Base-by-base conservation (phyloP, 1,139 yeast genomes). In the Protomyces arabidopsidicola region DNA sequence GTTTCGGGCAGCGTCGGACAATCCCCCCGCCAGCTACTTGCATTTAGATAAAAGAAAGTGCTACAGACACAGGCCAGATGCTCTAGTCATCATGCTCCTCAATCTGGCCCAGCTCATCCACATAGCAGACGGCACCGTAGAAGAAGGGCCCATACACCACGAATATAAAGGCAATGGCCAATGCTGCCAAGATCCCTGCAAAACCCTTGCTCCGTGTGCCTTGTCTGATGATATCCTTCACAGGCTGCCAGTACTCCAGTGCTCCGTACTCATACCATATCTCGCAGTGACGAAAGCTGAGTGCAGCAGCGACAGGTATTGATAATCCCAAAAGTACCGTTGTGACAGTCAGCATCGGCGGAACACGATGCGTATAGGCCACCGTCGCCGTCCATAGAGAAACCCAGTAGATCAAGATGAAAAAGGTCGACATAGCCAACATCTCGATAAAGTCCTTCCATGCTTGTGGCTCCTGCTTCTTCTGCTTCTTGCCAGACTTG, bases 221-320 rank as follows among this genome's bases (percentile, higher is more conserved):
- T 53, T 50, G 52, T 20, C 62, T 38, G 34, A 58, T 14, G 14
- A 58, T 8, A 38, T 58, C 53, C 62, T 58, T 58, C 42, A 52
- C 39, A 24, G 62, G 62, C 35, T 58, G 62, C 62, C 62, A 58
- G 56, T 58, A 58, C 62, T 58, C 62, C 22, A 58, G 48, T 8
- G 62, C 62, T 16, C 62, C 62, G 14, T 58, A 58, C 56, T 58
- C 62, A 34, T 58, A 58, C 62, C 62, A 58, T 1, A 52, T n/a
- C 18, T 52, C 56, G 56, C 62, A 58, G 27, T 45, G 52, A 12
- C 56, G 24, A 27, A 39, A 58, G 35, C 56, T 38, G 42, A 58
- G 27, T n/a, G 45, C 62, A 12, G 62, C 62, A 27, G 56, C 56
- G 6, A 24, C 45, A 16, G 53, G 38, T 12, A 58, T 48, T 5